A percentile compares a stretch with the other conserved stretches of the same genome.
Evolutionary conservation across 2,329 filamentous ascomycete genomes (phyloP).

Genomic region (Colletotrichum viniferum): DNA sequence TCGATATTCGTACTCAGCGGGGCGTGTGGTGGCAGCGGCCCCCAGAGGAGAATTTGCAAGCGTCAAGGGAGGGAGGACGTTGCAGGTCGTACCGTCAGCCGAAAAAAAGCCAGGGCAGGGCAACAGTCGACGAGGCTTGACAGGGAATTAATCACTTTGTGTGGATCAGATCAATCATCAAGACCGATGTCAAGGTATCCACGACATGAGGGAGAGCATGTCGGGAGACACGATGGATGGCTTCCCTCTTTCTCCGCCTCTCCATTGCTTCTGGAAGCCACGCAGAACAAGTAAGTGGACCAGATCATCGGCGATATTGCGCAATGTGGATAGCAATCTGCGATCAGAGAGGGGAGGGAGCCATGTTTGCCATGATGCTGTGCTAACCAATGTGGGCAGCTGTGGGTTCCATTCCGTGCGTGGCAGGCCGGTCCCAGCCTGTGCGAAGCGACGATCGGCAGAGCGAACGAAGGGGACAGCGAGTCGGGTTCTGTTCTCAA

Average conservation of each 20-base stretch:
- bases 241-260: not conserved
- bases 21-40: not conserved
- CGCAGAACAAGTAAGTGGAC: conserved; percentile 15
- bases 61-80: not conserved
- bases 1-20: not conserved
- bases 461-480: not conserved
- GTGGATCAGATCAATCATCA: not conserved
- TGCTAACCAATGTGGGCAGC: not conserved
- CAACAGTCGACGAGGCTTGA: not conserved
- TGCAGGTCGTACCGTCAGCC: not conserved
- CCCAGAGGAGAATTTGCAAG: not conserved
- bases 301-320: conserved; percentile 15
- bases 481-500: not conserved
- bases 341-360: not conserved
- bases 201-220: not conserved
- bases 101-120: not conserved
- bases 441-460: conserved; percentile 16
- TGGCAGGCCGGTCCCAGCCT: conserved; percentile 11
- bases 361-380: conserved; percentile 15
- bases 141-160: not conserved
- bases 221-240: not conserved
- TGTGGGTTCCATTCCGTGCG: conserved; percentile 3
- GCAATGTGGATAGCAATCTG: conserved; percentile 15
- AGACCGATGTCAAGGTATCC: not conserved
- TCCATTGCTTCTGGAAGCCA: conserved; percentile 19